Base-by-base conservation (phyloP, 2,329 filamentous ascomycete species). In the Aspergillus chevalieri region DNA sequence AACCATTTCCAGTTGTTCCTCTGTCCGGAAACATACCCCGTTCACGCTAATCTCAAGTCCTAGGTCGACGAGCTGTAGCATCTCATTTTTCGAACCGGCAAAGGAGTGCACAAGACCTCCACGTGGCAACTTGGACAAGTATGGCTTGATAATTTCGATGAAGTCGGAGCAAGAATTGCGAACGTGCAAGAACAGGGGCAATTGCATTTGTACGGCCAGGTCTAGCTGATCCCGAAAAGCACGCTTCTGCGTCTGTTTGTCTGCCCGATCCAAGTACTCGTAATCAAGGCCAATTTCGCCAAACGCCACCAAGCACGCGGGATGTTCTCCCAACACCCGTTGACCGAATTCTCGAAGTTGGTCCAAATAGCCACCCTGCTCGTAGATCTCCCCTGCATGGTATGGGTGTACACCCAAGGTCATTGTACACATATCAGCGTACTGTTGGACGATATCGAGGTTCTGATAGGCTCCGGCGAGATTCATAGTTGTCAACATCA, bases 91-190 rank as follows among this genome's bases (percentile, higher is more conserved):
- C 0, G 87, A 86, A 4, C 90, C 91, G 0, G 90, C 95, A 63
- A 95, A 95, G 59, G 85, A 89, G 71, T 96, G 91, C 45, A 96
- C 91, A 9, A 95, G 80, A 5, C 9, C 26, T 4, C 87, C 91
- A 3, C 63, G 59, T 3, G 71, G 70, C 3, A 77, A 57, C 3
- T 52, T 54, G 0, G 58, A 42, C 0, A 73, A 22, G 50, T 75
- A 78, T 0, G 70, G 68, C 12, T 56, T 57, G 7, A 79, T 64
- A 14, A 74, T 67, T 0, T 55, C 52, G 1, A 73, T 64, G 26
- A 77, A 77, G 28, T 78, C 73, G 2, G 66, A 63, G 24, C 69
- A 73, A 0, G 74, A 68, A 17, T 67, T 66, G 4, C 74, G 68
- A 24, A 71, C 74, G 48, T 30, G 74, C 12, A 63, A 34, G 22